These are phyloP conservation scores for Neurospora intermedia DNA, from an alignment of 495 filamentous ascomycete genomes.

Conservation along the genomic window DNA sequence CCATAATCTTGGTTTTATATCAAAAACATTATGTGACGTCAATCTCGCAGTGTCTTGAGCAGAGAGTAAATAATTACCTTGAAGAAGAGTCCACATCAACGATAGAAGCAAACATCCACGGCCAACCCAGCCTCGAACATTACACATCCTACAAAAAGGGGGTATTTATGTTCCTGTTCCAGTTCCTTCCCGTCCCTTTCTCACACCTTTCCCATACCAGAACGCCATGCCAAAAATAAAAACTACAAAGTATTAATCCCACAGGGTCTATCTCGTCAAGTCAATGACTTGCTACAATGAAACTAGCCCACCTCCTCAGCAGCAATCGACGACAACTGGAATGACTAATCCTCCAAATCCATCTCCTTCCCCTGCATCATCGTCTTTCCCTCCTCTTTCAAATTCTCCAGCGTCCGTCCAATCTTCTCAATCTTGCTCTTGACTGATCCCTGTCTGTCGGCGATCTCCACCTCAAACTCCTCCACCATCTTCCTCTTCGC, in stretches of 20 bases:
- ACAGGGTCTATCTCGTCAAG: background rate
- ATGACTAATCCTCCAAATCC: constrained; percentile 21
- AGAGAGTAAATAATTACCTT: background rate
- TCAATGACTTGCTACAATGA: background rate
- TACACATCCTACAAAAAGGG: background rate
- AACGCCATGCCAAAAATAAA: constrained; percentile 1
- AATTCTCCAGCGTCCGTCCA: constrained; percentile 40
- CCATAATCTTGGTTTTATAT: background rate
- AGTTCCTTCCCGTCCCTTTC: background rate
- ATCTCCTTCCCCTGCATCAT: constrained; percentile 46
- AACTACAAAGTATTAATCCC: background rate
- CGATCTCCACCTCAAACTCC: constrained; percentile 58
- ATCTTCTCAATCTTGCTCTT: constrained; percentile 42
- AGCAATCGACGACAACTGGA: background rate
- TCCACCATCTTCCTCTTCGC: constrained; percentile 53
- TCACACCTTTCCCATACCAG: background rate
- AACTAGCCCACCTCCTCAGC: background rate
- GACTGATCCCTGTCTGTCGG: constrained; percentile 40
- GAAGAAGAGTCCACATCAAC: background rate
- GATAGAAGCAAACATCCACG: background rate
- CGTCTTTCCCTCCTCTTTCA: constrained; percentile 43
- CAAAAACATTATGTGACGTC: background rate
- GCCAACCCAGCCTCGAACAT: background rate
- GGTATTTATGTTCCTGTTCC: background rate
- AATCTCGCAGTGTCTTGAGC: background rate